phyloP scores from a whole-genome alignment of 2,329 filamentous ascomycete genomes.

The Sclerotinia sclerotiorum region DNA sequence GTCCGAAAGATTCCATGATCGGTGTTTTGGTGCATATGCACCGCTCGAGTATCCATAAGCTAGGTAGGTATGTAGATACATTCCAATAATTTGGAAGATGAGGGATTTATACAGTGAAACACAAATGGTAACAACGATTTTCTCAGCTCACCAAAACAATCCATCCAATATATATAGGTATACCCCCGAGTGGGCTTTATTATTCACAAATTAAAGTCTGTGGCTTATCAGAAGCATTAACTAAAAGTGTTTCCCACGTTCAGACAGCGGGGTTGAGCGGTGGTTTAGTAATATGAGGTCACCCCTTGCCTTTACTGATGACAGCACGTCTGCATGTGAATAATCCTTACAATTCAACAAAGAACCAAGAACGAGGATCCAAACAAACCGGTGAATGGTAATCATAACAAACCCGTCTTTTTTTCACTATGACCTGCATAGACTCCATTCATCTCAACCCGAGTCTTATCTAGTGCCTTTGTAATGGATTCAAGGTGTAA shows the following conservation, averaged over 20 bases:
- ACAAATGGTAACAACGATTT: not conserved
- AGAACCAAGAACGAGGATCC: slow-evolving; percentile 7
- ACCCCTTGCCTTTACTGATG: slow-evolving; percentile 14
- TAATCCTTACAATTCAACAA: slow-evolving; percentile 19
- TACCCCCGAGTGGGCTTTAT: not conserved
- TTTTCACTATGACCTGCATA: slow-evolving; percentile 11
- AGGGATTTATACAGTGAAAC: not conserved
- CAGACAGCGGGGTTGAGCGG: not conserved
- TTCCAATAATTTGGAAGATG: not conserved
- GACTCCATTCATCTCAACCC: not conserved
- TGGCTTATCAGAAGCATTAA: not conserved
- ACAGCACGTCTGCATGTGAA: not conserved
- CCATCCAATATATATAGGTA: not conserved
- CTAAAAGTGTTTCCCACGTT: too few relatives aligned
- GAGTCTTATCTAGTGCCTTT: not conserved
- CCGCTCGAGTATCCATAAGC: not conserved
- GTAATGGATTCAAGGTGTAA: slow-evolving; percentile 1
- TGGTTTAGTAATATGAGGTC: slow-evolving; percentile 25
- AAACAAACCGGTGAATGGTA: not conserved
- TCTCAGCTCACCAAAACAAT: not conserved
- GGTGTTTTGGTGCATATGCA: not conserved
- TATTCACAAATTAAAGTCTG: not conserved
- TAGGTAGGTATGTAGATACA: not conserved
- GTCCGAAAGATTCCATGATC: not conserved
- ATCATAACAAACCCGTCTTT: not conserved